Evolutionary conservation across 306 rosid species (phyloP).

Genomic region (Astragalus glycyphyllos): DNA sequence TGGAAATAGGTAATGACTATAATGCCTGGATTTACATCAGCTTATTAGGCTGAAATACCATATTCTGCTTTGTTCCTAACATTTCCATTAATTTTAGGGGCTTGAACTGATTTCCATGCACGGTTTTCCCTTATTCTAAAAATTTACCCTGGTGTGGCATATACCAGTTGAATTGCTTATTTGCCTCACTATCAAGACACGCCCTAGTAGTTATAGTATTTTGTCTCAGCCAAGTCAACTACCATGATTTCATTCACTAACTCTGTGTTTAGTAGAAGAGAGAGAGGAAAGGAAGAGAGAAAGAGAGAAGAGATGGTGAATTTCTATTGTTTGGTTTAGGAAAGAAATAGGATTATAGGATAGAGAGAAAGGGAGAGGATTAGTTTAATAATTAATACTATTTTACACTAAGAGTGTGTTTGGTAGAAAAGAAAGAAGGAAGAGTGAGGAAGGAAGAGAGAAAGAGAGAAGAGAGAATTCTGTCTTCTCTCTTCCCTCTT

Average conservation of each 20-base stretch:
- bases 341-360: too few relatives aligned
- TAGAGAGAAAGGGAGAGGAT: too few relatives aligned
- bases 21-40: conserved; percentile 4
- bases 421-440: too few relatives aligned
- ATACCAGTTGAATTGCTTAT: conserved; percentile 25
- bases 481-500: too few relatives aligned
- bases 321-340: too few relatives aligned
- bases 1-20: conserved; percentile 73
- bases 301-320: too few relatives aligned
- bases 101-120: not conserved
- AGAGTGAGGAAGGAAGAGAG: too few relatives aligned
- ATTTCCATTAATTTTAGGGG: not conserved
- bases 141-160: not conserved
- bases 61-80: not conserved
- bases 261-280: too few relatives aligned
- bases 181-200: not conserved
- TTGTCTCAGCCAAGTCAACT: conserved; percentile 2
- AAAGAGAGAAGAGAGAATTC: too few relatives aligned
- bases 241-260: not conserved
- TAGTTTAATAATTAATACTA: too few relatives aligned
- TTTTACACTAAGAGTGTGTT: too few relatives aligned
- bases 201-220: conserved; percentile 3
- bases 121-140: conserved; percentile 11
- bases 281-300: too few relatives aligned
- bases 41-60: conserved; percentile 14